A percentile compares a stretch with the other conserved stretches of the same genome.
Conservation (phyloP, 78 protist genomes). For the Dictyostelium firmibasis region DNA sequence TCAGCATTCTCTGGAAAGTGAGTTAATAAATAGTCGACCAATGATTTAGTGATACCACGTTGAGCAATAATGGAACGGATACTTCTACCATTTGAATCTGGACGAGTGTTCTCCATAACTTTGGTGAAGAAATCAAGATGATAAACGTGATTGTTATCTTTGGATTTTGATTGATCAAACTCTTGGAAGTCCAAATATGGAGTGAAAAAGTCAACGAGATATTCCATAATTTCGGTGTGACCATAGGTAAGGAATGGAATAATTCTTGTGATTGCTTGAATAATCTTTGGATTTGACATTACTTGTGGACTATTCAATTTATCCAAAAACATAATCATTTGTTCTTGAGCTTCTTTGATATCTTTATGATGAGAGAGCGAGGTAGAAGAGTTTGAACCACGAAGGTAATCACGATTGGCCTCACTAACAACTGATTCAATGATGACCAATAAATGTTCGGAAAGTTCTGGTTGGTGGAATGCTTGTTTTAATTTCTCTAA, state of each 20-base stretch:
- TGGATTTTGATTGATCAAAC: background rate
- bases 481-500: conserved; percentile 36
- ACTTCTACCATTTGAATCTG: conserved; percentile 34
- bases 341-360: conserved; percentile 30
- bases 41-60: conserved; percentile 38
- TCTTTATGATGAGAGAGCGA: background rate
- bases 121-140: conserved; percentile 32
- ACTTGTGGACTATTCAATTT: conserved; percentile 53
- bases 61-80: background rate
- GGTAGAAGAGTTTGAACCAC: background rate
- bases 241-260: conserved; percentile 89
- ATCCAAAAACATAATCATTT: conserved; percentile 72
- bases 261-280: conserved; percentile 77
- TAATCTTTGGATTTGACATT: background rate
- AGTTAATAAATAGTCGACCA: background rate
- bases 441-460: conserved; percentile 17
- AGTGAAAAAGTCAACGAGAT: conserved; percentile 23
- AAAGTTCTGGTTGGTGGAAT: conserved; percentile 57
- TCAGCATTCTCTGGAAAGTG: conserved; percentile 28
- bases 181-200: background rate
- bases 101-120: conserved; percentile 23
- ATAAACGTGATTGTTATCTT: background rate
- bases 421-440: conserved; percentile 37
- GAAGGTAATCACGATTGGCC: conserved; percentile 28
- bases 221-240: background rate